A percentile compares a stretch with the other conserved stretches of the same genome.
Conservation (phyloP, 768 basidiomycete genomes). For the Leucosporidium yakuticum region DNA sequence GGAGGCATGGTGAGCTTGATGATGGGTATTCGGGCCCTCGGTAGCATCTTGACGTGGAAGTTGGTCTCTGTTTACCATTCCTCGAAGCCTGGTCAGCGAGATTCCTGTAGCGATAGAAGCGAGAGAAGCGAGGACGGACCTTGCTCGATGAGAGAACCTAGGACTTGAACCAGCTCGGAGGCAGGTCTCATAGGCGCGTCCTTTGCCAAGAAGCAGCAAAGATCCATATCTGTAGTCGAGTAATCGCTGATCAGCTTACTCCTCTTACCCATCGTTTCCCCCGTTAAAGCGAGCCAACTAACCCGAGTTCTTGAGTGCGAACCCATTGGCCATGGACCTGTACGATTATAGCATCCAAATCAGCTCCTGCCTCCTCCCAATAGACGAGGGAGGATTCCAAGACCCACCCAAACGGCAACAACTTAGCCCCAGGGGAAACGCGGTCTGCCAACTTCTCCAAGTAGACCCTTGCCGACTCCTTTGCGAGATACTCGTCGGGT, state of each 20-base stretch:
- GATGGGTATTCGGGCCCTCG: conserved; percentile 95
- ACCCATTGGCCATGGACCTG: conserved; percentile 84
- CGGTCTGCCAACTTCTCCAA: conserved; percentile 92
- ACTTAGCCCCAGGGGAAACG: conserved; percentile 81
- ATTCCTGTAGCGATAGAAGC: background rate
- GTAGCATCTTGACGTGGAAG: conserved; percentile 90
- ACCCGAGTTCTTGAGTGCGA: conserved; percentile 95
- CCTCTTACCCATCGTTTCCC: background rate
- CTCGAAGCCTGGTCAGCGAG: background rate
- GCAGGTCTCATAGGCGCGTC: conserved; percentile 65
- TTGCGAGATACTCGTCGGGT: conserved; percentile 50
- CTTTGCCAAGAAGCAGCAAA: conserved; percentile 79
- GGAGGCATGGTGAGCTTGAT: conserved; percentile 89
- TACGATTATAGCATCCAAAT: background rate
- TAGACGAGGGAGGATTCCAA: background rate
- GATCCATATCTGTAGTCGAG: conserved; percentile 78
- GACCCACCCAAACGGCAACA: conserved; percentile 73
- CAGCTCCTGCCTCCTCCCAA: background rate
- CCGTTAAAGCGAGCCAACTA: conserved; percentile 30
- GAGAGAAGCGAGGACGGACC: conserved; percentile 52
- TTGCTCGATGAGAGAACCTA: conserved; percentile 85
- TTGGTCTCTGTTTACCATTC: conserved; percentile 64
- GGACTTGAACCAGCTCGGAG: conserved; percentile 84
- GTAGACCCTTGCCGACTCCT: conserved; percentile 90
- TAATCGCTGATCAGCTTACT: background rate